These are phyloP conservation scores for Yarrowia hollandica DNA, from an alignment of 805 yeast genomes.

Conservation along the genomic window DNA sequence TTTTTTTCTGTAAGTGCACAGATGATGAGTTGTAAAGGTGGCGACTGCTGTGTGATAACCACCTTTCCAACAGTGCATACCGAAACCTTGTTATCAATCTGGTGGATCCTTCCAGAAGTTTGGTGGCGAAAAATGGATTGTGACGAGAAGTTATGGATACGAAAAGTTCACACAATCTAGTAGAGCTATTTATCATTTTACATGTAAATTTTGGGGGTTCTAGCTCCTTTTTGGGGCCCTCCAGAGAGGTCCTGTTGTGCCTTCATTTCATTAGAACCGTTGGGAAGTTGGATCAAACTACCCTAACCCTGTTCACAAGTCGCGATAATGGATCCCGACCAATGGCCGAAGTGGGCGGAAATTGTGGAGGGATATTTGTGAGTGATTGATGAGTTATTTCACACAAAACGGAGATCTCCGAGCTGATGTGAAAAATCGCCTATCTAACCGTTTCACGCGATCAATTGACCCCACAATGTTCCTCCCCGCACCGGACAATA, in stretches of 20 bases:
- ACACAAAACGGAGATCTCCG: too few relatives aligned
- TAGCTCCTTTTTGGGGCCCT: too few relatives aligned
- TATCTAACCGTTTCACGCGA: background rate
- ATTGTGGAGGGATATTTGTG: too few relatives aligned
- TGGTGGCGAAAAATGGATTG: background rate
- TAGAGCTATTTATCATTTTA: too few relatives aligned
- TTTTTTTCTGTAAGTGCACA: background rate
- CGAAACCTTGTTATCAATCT: slow-evolving; percentile 20
- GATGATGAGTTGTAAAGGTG: slow-evolving; percentile 27
- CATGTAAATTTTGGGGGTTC: too few relatives aligned
- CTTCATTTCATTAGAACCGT: background rate
- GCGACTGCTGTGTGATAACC: slow-evolving; percentile 18
- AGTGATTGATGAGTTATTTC: too few relatives aligned
- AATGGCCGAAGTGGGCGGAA: slow-evolving; percentile 7
- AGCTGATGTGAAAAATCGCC: background rate
- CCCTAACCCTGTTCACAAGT: background rate
- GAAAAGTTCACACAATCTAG: too few relatives aligned
- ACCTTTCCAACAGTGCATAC: background rate
- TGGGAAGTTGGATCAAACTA: slow-evolving; percentile 6
- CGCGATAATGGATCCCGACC: slow-evolving; percentile 14
- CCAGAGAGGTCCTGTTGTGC: too few relatives aligned
- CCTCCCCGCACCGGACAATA: too few relatives aligned
- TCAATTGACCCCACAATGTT: background rate
- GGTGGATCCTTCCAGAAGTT: background rate
- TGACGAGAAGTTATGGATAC: too few relatives aligned